Evolutionary conservation across 345 rosid genomes (phyloP).

Genomic region (Rhizophora mangle): DNA sequence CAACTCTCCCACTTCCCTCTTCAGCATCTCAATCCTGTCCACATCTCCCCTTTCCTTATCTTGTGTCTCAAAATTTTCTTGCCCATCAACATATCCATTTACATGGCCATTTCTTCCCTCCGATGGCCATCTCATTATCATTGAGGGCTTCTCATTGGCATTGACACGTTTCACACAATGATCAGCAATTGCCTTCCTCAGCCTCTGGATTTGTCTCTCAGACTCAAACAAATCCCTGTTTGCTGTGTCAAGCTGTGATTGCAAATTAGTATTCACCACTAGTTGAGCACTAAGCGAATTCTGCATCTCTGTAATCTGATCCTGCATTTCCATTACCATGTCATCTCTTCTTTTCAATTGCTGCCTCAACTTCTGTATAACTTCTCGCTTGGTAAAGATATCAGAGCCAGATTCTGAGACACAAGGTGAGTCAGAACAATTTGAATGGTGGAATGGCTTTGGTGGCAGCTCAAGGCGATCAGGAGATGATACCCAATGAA

Average conservation of each 20-base stretch:
- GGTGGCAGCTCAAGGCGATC: slow-evolving; percentile 76
- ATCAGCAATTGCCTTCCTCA: slow-evolving; percentile 86
- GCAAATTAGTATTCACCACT: slow-evolving; percentile 64
- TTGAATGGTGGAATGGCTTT: slow-evolving; percentile 69
- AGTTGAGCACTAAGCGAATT: slow-evolving; percentile 62
- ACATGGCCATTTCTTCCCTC: slow-evolving; percentile 50
- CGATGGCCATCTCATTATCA: slow-evolving; percentile 40
- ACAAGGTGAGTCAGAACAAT: slow-evolving; percentile 89
- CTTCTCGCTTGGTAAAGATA: slow-evolving; percentile 87
- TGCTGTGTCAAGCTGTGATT: slow-evolving; percentile 66
- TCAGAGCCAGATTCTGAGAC: slow-evolving; percentile 99
- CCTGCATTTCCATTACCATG: slow-evolving; percentile 96
- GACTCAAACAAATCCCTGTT: slow-evolving; percentile 76
- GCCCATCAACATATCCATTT: slow-evolving; percentile 52
- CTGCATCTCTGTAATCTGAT: slow-evolving; percentile 69
- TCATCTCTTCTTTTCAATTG: slow-evolving; percentile 93
- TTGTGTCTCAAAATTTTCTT: slow-evolving; percentile 33
- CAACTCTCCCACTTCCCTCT: slow-evolving; percentile 73
- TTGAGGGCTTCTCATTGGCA: slow-evolving; percentile 37
- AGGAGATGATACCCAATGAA: slow-evolving; percentile 73
- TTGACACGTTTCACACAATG: slow-evolving; percentile 53
- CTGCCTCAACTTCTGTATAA: slow-evolving; percentile 87
- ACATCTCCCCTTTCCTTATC: slow-evolving; percentile 51
- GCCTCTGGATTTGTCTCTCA: slow-evolving; percentile 76
- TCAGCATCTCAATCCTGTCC: slow-evolving; percentile 70